These are phyloP conservation scores for Seiridium cupressi DNA, from an alignment of 2,329 filamentous ascomycete species.

Conservation along the genomic window DNA sequence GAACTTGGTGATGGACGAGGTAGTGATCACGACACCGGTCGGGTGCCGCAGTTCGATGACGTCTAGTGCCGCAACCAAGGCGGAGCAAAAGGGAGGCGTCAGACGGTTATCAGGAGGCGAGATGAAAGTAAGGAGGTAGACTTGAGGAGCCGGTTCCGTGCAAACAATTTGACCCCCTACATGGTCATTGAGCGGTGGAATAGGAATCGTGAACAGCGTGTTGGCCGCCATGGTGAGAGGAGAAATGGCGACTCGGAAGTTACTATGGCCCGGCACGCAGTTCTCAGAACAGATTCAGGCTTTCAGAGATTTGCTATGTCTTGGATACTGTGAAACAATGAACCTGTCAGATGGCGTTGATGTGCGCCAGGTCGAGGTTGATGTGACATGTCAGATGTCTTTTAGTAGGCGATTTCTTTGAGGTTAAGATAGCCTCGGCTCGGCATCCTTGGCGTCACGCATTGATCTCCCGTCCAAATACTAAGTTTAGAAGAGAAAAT, in stretches of 20 bases:
- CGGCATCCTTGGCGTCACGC: not conserved
- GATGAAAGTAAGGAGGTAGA: constrained; percentile 73
- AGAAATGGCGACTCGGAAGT: not conserved
- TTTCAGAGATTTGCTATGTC: too few species aligned
- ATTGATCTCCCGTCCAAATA: too few species aligned
- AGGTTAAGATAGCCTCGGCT: not conserved
- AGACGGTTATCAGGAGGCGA: constrained; percentile 77
- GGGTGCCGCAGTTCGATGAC: constrained; percentile 66
- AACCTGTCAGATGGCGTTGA: not conserved
- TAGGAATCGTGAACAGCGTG: constrained; percentile 59
- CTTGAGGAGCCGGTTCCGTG: constrained; percentile 55
- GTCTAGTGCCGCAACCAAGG: constrained; percentile 70
- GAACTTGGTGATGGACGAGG: constrained; percentile 73
- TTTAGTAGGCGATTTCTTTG: not conserved
- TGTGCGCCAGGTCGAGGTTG: too few species aligned
- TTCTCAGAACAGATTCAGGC: too few species aligned
- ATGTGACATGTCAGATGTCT: not conserved
- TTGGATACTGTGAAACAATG: too few species aligned
- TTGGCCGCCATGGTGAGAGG: constrained; percentile 23
- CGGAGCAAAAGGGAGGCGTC: constrained; percentile 64
- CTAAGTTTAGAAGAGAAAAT: too few species aligned
- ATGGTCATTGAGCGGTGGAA: constrained; percentile 42
- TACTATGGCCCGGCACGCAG: too few species aligned
- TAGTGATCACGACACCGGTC: constrained; percentile 73
- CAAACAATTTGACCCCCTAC: constrained; percentile 59